Evolutionary conservation across 148 eudicot genomes (phyloP).

Genomic region (Cornus kousa): DNA sequence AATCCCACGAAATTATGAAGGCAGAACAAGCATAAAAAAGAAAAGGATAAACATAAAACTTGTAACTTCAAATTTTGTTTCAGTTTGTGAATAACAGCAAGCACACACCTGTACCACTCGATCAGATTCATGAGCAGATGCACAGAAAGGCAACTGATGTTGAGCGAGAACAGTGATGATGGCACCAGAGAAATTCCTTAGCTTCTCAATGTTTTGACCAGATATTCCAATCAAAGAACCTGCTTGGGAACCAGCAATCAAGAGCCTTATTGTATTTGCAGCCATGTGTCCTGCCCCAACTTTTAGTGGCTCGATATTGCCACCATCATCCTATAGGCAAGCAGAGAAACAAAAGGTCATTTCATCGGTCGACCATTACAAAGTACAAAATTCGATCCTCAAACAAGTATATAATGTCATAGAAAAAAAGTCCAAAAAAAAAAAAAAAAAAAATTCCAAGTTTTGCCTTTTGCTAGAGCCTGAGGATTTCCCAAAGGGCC

Average conservation of each 20-base stretch:
- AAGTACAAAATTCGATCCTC: neutral
- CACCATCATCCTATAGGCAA: slow-evolving; percentile 55
- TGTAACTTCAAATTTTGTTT: neutral
- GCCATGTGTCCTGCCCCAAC: slow-evolving; percentile 56
- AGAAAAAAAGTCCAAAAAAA: too few relatives aligned
- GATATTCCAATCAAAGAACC: slow-evolving; percentile 86
- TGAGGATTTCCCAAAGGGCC: too few relatives aligned
- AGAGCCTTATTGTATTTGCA: slow-evolving; percentile 67
- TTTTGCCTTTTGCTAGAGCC: too few relatives aligned
- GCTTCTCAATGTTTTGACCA: slow-evolving; percentile 87
- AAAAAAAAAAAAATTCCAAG: too few relatives aligned
- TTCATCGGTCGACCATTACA: neutral
- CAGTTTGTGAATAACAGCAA: neutral
- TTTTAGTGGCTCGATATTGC: slow-evolving; percentile 39
- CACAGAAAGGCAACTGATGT: slow-evolving; percentile 83
- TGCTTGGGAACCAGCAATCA: slow-evolving; percentile 95
- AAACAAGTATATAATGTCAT: neutral
- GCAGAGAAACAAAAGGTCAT: neutral
- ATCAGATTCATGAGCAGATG: slow-evolving; percentile 91
- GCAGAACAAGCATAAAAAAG: neutral
- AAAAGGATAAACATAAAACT: too few relatives aligned
- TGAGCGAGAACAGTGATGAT: slow-evolving; percentile 72
- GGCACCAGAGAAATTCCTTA: slow-evolving; percentile 84
- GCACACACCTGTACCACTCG: slow-evolving; percentile 84
- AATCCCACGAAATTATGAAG: neutral